phyloP scores from a whole-genome alignment of 768 basidiomycete species.

The Leccinellum rugosiceps region DNA sequence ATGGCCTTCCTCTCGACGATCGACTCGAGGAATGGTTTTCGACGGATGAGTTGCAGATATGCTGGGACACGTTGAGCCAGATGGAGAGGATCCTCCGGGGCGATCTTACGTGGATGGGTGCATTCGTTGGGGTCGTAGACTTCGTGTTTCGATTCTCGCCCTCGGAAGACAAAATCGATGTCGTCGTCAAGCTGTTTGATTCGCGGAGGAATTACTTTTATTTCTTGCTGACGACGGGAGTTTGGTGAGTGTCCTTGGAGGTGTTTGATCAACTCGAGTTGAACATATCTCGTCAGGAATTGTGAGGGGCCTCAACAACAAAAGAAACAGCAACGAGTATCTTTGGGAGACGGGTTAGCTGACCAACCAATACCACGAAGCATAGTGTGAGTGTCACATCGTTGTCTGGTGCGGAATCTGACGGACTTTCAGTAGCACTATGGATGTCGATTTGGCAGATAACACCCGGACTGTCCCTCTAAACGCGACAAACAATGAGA shows the following conservation, averaged over 20 bases:
- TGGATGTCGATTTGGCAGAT: no score
- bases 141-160: neutral
- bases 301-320: neutral
- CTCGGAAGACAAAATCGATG: constrained; percentile 4
- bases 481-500: no score
- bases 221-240: constrained; percentile 7
- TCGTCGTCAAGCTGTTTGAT: constrained; percentile 6
- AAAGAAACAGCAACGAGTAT: neutral
- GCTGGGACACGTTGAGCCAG: constrained; percentile 2
- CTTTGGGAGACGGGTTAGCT: neutral
- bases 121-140: neutral
- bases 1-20: constrained; percentile 5
- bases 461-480: no score
- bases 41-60: neutral
- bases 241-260: constrained; percentile 1
- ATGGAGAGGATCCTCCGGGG: constrained; percentile 9
- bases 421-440: neutral
- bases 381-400: neutral
- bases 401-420: neutral
- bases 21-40: constrained; percentile 11
- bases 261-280: neutral
- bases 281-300: constrained; percentile 1
- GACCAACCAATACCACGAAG: neutral
- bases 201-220: constrained; percentile 1
- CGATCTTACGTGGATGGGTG: neutral